These are phyloP conservation scores for Areca catechu DNA, from an alignment of 176 grass and related monocot genomes.

Conservation along the genomic window DNA sequence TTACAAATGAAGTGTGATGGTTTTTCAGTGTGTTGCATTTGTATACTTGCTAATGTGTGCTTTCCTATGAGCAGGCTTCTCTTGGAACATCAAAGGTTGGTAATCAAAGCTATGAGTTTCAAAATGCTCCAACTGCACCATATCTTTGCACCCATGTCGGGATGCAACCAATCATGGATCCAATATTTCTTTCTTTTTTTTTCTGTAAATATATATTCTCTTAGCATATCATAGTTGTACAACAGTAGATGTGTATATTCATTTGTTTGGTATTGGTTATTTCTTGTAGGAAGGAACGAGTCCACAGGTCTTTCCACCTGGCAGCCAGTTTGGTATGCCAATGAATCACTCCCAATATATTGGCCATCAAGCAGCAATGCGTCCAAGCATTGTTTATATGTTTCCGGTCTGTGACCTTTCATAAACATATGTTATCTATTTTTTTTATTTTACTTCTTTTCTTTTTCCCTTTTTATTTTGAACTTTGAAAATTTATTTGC, in stretches of 20 bases:
- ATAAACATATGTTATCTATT: too few species aligned
- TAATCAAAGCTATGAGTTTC: constrained; percentile 15
- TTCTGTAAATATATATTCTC: too few species aligned
- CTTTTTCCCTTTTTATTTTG: too few species aligned
- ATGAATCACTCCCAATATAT: constrained; percentile 56
- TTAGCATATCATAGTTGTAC: too few species aligned
- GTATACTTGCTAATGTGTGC: not conserved
- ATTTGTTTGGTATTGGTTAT: constrained; percentile 15
- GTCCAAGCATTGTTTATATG: constrained; percentile 95
- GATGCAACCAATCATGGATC: not conserved
- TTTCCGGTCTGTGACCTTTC: constrained; percentile 55
- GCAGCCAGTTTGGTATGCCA: constrained; percentile 46
- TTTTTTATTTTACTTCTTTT: too few species aligned
- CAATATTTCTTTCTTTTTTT: not conserved
- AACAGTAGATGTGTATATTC: too few species aligned
- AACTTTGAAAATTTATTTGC: too few species aligned
- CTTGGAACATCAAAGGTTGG: constrained; percentile 13
- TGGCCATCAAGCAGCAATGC: constrained; percentile 47
- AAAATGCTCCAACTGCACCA: constrained; percentile 17
- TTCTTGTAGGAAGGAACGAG: constrained; percentile 43
- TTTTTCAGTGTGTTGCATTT: too few species aligned
- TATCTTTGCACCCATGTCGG: constrained; percentile 14
- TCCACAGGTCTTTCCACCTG: constrained; percentile 25
- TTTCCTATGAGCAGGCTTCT: constrained; percentile 23
- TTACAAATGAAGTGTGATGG: not conserved